Conservation (phyloP, 2,329 filamentous ascomycete species). For the Fusarium concolor region DNA sequence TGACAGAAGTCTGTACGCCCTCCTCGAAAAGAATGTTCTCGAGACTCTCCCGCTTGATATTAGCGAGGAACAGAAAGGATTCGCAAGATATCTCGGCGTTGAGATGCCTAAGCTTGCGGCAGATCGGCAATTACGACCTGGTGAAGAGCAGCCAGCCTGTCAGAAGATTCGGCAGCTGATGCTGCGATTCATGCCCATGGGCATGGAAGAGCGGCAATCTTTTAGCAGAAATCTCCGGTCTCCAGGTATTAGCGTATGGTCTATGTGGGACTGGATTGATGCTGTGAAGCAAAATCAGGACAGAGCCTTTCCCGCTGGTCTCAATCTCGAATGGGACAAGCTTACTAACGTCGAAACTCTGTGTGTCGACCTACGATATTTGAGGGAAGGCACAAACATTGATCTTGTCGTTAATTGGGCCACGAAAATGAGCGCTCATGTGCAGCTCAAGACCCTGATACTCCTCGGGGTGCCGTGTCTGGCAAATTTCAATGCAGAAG, state of each 20-base stretch:
- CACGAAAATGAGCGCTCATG: too few relatives aligned
- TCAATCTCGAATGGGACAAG: not conserved
- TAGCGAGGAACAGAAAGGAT: too few relatives aligned
- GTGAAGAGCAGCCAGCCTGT: not conserved
- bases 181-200: not conserved
- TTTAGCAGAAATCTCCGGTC: too few relatives aligned
- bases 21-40: not conserved
- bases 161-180: not conserved
- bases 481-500: fast-evolving
- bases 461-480: not conserved
- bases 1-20: not conserved
- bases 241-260: too few relatives aligned
- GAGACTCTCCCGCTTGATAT: not conserved
- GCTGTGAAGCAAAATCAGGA: too few relatives aligned
- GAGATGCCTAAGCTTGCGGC: not conserved
- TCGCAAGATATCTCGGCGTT: not conserved
- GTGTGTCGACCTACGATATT: not conserved
- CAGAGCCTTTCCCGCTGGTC: not conserved
- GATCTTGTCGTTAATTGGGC: too few relatives aligned
- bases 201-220: too few relatives aligned
- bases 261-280: too few relatives aligned
- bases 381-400: too few relatives aligned
- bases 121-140: not conserved
- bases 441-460: not conserved
- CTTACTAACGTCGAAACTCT: not conserved